Evolutionary conservation across 2,329 filamentous ascomycete genomes (phyloP).

Genomic region (Cryoendolithus antarcticus): DNA sequence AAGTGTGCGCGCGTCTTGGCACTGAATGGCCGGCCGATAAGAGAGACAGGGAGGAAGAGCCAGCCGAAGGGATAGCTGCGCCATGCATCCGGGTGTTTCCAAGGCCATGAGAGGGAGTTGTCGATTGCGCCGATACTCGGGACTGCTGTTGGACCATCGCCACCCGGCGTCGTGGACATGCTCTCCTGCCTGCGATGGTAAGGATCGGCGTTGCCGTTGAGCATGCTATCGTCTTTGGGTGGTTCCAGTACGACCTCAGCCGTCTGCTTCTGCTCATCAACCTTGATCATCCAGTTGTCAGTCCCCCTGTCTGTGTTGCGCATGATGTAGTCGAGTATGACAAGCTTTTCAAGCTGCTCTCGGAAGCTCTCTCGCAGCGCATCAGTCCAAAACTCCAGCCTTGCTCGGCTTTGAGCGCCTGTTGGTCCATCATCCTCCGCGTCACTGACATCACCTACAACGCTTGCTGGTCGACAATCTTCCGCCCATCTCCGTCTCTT

Average conservation of each 20-base stretch:
- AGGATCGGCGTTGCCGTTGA: conserved; percentile 30
- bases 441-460: conserved; percentile 41
- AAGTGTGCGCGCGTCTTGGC: conserved; percentile 90
- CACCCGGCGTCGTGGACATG: conserved; percentile 57
- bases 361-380: conserved; percentile 79
- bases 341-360: conserved; percentile 91
- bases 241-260: conserved; percentile 82
- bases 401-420: conserved; percentile 20
- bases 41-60: conserved; percentile 91
- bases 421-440: conserved; percentile 41
- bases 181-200: conserved; percentile 51
- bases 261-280: conserved; percentile 71
- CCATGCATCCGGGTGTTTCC: conserved; percentile 94
- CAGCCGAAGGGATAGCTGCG: conserved; percentile 93
- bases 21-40: conserved; percentile 93
- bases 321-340: conserved; percentile 98
- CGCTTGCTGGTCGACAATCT: conserved; percentile 58
- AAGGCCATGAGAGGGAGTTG: conserved; percentile 96
- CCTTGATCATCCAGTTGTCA: conserved; percentile 99
- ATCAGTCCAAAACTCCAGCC: conserved; percentile 73
- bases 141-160: conserved; percentile 38
- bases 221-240: conserved; percentile 39
- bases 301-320: conserved; percentile 91
- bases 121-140: conserved; percentile 88
- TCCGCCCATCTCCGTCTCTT: conserved; percentile 70